Evolutionary conservation across 768 basidiomycete species (phyloP), one percentile per base, ranked within the genome.

Genomic region (Amanita pallidorosea): DNA sequence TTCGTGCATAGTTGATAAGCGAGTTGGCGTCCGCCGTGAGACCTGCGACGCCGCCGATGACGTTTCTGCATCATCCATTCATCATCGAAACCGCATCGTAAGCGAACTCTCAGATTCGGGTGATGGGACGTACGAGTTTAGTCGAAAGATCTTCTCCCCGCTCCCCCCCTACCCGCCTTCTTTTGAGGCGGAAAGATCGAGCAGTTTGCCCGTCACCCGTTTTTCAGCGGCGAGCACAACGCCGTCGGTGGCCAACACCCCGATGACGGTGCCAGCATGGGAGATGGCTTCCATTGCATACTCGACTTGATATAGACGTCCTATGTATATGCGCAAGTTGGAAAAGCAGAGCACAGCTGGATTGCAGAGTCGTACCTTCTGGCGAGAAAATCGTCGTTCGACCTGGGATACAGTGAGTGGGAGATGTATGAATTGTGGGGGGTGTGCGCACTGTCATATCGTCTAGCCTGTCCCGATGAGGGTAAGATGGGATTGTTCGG

Each of bases 251-350:
- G 92, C 90, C 25, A 94, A 76, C 51, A 94, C 85, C 37, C 90
- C 92, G n/a, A 95, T 79, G 41, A 95, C 92, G 37, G 91, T 88
- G 49, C 90, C 90, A 17, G 91, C 92, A 61, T 93, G 88, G 25
- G 93, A 96, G 74, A 98, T 97, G 53, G 93, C 92, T 65, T 98
- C 96, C 91, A 98, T 96, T 40, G 95, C 95, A 79, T 99, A 99
- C 72, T 99, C 95, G 73, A 98, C 95, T 38, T 95, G 95, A 68
- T 95, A 98, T 51, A 99, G 72, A 55, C 95, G 91, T 57, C 93
- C 93, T 96, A 56, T n/a, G 53, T 17, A 4, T 13, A 33, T 33
- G 33, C 5, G 33, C 58, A 41, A 3, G 27, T 41, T 29, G 43
- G n/a, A 43, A 51, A 53, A 35, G 53, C 45, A 53, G 33, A 25